Evolutionary conservation across 2,329 filamentous ascomycete genomes (phyloP).

Genomic region (Aureobasidium sp.): DNA sequence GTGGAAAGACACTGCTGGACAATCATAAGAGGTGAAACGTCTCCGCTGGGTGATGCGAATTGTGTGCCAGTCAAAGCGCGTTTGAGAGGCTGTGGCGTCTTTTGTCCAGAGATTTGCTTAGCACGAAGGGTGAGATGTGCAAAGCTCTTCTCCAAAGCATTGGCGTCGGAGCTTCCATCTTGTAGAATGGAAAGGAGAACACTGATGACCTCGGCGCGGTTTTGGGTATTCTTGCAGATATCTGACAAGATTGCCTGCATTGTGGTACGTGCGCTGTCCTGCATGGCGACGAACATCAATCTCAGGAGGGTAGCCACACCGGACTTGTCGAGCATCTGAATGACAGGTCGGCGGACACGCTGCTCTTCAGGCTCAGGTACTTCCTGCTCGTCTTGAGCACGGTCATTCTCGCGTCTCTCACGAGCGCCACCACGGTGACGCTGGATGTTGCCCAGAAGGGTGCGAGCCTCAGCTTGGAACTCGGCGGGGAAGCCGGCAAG

Average conservation of each 20-base stretch:
- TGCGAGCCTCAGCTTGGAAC: conserved; percentile 76
- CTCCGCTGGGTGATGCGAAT: conserved; percentile 50
- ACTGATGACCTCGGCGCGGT: conserved; percentile 85
- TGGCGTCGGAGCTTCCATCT: conserved; percentile 87
- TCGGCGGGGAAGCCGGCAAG: conserved; percentile 77
- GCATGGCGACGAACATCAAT: conserved; percentile 96
- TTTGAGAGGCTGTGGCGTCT: conserved; percentile 75
- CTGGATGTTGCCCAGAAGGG: conserved; percentile 49
- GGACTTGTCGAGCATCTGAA: conserved; percentile 94
- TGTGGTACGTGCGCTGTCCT: conserved; percentile 73
- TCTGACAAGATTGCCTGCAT: conserved; percentile 83
- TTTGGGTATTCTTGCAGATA: conserved; percentile 94
- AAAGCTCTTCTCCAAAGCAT: conserved; percentile 91
- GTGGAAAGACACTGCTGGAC: conserved; percentile 90
- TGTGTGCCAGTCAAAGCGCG: conserved; percentile 58
- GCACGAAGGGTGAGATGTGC: conserved; percentile 85
- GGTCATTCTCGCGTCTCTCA: conserved; percentile 14
- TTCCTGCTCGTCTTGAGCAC: conserved; percentile 15
- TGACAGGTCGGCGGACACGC: conserved; percentile 56
- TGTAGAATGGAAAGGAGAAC: conserved; percentile 88
- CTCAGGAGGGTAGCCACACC: conserved; percentile 92
- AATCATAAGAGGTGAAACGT: conserved; percentile 88
- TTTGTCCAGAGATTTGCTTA: conserved; percentile 61
- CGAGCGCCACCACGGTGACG: conserved; percentile 4
- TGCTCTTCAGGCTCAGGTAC: conserved; percentile 6